Conservation (phyloP, 768 basidiomycete species). For the Phallus indusiatus region DNA sequence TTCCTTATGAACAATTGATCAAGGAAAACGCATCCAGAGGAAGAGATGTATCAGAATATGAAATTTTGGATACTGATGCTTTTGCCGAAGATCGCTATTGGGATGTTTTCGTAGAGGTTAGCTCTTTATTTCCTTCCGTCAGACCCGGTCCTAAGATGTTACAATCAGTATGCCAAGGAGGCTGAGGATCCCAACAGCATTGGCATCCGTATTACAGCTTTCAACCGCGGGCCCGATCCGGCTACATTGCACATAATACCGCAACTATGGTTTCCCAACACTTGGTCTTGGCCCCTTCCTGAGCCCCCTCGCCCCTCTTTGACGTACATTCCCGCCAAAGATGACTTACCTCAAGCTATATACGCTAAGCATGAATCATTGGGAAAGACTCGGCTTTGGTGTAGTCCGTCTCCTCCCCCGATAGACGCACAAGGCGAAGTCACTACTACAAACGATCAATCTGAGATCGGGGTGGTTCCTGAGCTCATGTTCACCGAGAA, state of each 20-base stretch:
- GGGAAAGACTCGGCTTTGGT: conserved; percentile 75
- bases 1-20: conserved; percentile 91
- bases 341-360: conserved; percentile 41
- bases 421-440: conserved; percentile 53
- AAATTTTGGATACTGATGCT: conserved; percentile 84
- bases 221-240: conserved; percentile 93
- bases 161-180: conserved; percentile 86
- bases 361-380: conserved; percentile 66
- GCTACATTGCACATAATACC: conserved; percentile 92
- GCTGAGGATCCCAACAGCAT: conserved; percentile 81
- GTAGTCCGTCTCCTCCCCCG: conserved; percentile 86
- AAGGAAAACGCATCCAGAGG: conserved; percentile 72
- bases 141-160: not conserved
- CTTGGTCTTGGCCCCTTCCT: conserved; percentile 85
- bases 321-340: conserved; percentile 49
- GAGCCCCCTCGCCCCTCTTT: conserved; percentile 48
- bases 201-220: conserved; percentile 89
- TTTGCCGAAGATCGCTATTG: conserved; percentile 94
- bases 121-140: conserved; percentile 16
- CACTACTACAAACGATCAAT: conserved; percentile 30
- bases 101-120: conserved; percentile 96
- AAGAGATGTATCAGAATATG: conserved; percentile 84
- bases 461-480: conserved; percentile 64
- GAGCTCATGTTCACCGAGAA: conserved; percentile 93
- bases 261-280: conserved; percentile 96